These are phyloP conservation scores for Rickenella mellea DNA, from an alignment of 768 basidiomycete genomes.

Conservation along the genomic window DNA sequence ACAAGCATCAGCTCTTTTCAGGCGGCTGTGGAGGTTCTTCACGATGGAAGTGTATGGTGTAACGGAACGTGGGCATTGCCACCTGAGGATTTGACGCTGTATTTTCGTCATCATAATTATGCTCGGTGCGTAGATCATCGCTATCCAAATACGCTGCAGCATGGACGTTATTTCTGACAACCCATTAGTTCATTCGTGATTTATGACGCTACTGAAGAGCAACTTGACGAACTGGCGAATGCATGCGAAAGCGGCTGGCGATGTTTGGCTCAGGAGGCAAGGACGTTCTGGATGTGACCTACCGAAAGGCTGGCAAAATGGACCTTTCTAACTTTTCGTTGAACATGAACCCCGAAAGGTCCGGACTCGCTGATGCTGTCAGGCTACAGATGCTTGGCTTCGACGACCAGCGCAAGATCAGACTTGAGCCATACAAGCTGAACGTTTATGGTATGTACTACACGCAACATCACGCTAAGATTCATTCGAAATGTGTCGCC, in stretches of 20 bases:
- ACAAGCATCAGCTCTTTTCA: too few relatives aligned
- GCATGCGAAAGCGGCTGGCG: conserved; percentile 15
- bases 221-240: conserved; percentile 6
- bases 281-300: conserved; percentile 14
- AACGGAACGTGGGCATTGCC: too few relatives aligned
- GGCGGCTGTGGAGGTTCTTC: too few relatives aligned
- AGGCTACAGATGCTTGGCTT: not conserved
- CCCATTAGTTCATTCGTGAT: too few relatives aligned
- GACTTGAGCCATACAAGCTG: conserved; percentile 7
- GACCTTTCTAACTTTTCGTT: conserved; percentile 11
- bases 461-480: not conserved
- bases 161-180: too few relatives aligned
- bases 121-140: too few relatives aligned
- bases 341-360: conserved; percentile 7
- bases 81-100: too few relatives aligned
- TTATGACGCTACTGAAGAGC: not conserved
- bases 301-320: conserved; percentile 18
- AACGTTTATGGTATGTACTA: conserved; percentile 8
- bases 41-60: too few relatives aligned
- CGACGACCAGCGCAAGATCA: not conserved
- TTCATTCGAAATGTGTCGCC: not conserved
- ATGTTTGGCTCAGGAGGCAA: conserved; percentile 11
- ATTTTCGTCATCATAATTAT: too few relatives aligned
- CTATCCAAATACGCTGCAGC: too few relatives aligned
- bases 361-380: conserved; percentile 7